Conservation (phyloP, 2,329 filamentous ascomycete species). For the Trichoderma sp. region DNA sequence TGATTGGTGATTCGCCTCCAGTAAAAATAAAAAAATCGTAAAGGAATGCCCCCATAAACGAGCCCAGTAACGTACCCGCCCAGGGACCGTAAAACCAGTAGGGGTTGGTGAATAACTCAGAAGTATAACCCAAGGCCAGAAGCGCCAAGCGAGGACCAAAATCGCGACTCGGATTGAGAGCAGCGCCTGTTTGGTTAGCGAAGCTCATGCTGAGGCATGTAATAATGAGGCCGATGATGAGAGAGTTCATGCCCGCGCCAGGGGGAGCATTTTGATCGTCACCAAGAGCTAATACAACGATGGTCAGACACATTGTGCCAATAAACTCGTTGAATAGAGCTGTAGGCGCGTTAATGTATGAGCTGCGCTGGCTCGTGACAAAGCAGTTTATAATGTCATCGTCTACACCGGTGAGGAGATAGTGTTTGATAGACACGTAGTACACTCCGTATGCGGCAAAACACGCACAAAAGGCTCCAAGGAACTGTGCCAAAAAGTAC, state of each 20-base stretch:
- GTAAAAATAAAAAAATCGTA: constrained; percentile 9
- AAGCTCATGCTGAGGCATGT: background rate
- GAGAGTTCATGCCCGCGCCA: background rate
- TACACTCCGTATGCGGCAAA: constrained; percentile 1
- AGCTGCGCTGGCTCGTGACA: background rate
- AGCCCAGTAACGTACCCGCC: background rate
- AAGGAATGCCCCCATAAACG: background rate
- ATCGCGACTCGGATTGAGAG: background rate
- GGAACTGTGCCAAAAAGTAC: background rate
- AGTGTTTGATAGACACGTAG: constrained; percentile 6
- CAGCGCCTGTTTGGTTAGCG: background rate
- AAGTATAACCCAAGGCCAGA: background rate
- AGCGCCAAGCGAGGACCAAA: background rate
- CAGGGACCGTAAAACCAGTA: background rate
- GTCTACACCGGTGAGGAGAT: background rate
- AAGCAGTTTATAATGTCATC: constrained; percentile 6
- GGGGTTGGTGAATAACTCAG: background rate
- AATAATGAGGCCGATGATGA: background rate
- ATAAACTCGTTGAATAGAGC: background rate
- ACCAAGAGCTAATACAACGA: background rate
- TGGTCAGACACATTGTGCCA: background rate
- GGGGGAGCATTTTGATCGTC: background rate
- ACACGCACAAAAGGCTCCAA: constrained; percentile 7
- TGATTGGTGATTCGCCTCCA: constrained; percentile 1
- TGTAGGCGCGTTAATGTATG: background rate